Conservation (phyloP, 2,329 filamentous ascomycete genomes). For the Chaetomium globosum region DNA sequence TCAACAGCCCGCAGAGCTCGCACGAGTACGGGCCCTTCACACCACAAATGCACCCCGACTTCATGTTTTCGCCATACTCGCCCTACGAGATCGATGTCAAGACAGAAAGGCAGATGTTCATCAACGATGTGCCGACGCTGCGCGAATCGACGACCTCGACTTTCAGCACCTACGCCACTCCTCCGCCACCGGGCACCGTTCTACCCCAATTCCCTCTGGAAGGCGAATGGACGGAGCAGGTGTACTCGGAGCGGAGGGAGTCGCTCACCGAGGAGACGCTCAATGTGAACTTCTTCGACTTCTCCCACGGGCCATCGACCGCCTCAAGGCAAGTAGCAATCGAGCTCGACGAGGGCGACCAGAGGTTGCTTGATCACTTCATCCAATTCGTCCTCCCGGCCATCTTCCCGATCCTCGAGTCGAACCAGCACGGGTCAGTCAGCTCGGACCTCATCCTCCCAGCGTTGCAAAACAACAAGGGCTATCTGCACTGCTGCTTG, state of each 20-base stretch:
- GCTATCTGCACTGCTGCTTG: constrained; percentile 92
- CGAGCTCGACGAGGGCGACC: constrained; percentile 84
- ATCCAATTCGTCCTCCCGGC: constrained; percentile 82
- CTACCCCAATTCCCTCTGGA: constrained; percentile 63
- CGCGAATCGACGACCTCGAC: constrained; percentile 87
- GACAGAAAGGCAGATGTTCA: constrained; percentile 90
- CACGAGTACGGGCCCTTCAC: constrained; percentile 65
- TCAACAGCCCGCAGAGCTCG: constrained; percentile 62
- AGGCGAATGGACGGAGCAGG: constrained; percentile 72
- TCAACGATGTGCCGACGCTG: constrained; percentile 84
- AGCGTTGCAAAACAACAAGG: constrained; percentile 86
- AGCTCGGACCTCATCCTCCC: constrained; percentile 82
- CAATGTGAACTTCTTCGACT: constrained; percentile 82
- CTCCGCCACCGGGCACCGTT: constrained; percentile 69
- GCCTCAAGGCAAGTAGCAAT: constrained; percentile 70
- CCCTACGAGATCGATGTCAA: constrained; percentile 96
- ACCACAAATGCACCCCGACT: constrained; percentile 63
- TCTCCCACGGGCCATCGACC: constrained; percentile 67
- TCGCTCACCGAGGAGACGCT: constrained; percentile 66
- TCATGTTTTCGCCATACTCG: constrained; percentile 62
- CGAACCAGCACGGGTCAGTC: constrained; percentile 81
- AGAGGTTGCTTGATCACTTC: constrained; percentile 86
- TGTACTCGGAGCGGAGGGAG: constrained; percentile 68
- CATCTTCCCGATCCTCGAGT: constrained; percentile 90
- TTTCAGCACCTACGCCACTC: constrained; percentile 86